A percentile compares a stretch with the other conserved stretches of the same genome.
phyloP scores from a whole-genome alignment of 2,329 filamentous ascomycete species.

The Exophiala spinifera region DNA sequence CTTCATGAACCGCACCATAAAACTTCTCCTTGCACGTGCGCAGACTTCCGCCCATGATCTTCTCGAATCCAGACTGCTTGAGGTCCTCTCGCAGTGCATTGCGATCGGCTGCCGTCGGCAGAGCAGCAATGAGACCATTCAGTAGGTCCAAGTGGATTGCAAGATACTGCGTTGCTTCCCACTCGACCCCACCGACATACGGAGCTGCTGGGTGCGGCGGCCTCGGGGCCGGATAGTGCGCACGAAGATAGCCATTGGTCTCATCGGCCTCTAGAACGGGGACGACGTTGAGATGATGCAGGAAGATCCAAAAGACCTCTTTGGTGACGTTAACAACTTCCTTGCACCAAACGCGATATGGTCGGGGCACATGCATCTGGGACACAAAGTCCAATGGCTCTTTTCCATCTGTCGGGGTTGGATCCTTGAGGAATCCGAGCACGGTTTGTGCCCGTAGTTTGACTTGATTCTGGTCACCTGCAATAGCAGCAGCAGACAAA shows the following conservation, averaged over 20 bases:
- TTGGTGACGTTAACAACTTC: slow-evolving; percentile 91
- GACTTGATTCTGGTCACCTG: slow-evolving; percentile 60
- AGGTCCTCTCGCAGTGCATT: slow-evolving; percentile 76
- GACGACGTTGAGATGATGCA: slow-evolving; percentile 88
- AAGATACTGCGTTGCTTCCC: slow-evolving; percentile 97
- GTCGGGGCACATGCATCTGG: slow-evolving; percentile 80
- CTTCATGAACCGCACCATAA: slow-evolving; percentile 87
- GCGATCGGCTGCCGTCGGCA: slow-evolving; percentile 66
- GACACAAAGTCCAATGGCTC: slow-evolving; percentile 81
- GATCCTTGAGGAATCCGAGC: slow-evolving; percentile 75
- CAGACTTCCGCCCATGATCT: slow-evolving; percentile 77
- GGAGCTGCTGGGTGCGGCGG: slow-evolving; percentile 90
- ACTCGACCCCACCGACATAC: slow-evolving; percentile 95
- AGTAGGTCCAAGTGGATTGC: slow-evolving; percentile 88
- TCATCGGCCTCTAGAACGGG: slow-evolving; percentile 44
- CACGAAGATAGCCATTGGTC: slow-evolving; percentile 39
- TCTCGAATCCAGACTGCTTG: slow-evolving; percentile 83
- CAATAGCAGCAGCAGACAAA: slow-evolving; percentile 54
- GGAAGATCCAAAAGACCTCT: slow-evolving; percentile 98
- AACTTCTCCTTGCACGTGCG: slow-evolving; percentile 97
- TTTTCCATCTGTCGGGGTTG: slow-evolving; percentile 69
- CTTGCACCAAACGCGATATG: slow-evolving; percentile 91
- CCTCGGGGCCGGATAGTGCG: slow-evolving; percentile 80
- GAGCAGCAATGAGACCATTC: slow-evolving; percentile 82
- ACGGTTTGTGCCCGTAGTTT: slow-evolving; percentile 68